phyloP scores from a whole-genome alignment of 768 basidiomycete species.

The Imleria badia region DNA sequence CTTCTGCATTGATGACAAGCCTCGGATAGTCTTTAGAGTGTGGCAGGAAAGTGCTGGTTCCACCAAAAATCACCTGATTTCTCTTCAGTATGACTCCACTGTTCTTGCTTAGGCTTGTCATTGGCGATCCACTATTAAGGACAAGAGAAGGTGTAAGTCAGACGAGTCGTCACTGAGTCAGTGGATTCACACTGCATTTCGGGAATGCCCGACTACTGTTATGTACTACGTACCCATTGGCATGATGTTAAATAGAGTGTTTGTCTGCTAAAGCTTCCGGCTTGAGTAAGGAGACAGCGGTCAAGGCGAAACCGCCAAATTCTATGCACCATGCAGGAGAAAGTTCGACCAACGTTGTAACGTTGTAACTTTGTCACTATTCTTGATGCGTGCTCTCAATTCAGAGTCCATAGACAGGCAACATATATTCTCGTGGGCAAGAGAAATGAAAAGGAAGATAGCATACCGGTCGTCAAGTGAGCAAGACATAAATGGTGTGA shows the following conservation, averaged over 20 bases:
- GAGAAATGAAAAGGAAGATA: constrained; percentile 28
- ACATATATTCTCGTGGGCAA: constrained; percentile 38
- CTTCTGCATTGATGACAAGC: constrained; percentile 63
- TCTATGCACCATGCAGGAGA: background rate
- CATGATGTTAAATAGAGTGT: too few relatives aligned
- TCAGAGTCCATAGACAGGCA: constrained; percentile 20
- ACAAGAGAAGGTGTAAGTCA: constrained; percentile 2
- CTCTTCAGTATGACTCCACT: constrained; percentile 17
- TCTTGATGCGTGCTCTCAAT: background rate
- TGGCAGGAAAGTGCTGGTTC: background rate
- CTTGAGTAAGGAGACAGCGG: too few relatives aligned
- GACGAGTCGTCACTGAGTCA: too few relatives aligned
- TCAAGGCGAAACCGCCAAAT: too few relatives aligned
- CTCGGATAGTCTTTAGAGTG: constrained; percentile 16
- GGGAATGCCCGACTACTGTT: background rate
- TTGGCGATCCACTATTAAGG: constrained; percentile 7
- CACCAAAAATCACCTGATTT: constrained; percentile 22
- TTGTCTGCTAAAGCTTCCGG: too few relatives aligned
- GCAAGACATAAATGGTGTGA: constrained; percentile 71
- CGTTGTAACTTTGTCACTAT: too few relatives aligned
- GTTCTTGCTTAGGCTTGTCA: background rate
- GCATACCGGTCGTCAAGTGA: constrained; percentile 65
- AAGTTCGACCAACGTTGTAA: background rate
- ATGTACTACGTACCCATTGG: too few relatives aligned
- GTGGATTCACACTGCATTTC: background rate